These are phyloP conservation scores for Lodderomyces theae DNA, from an alignment of 1,139 yeast species.

Conservation along the genomic window DNA sequence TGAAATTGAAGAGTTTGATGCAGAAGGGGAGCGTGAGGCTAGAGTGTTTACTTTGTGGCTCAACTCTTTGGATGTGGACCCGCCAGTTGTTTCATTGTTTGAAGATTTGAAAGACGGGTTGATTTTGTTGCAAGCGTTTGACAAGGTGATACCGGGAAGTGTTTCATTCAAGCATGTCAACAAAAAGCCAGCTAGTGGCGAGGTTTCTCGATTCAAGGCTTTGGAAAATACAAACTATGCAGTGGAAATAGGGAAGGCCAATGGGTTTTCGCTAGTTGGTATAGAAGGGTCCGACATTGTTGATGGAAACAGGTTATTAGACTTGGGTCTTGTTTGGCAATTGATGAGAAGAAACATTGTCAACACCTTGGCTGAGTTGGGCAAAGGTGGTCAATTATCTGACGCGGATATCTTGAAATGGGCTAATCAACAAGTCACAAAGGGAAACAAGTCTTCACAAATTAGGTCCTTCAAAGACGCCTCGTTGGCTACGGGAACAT, in stretches of 20 bases:
- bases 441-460: constrained; percentile 51
- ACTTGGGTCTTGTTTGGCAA: constrained; percentile 98
- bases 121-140: constrained; percentile 85
- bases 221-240: constrained; percentile 95
- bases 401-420: constrained; percentile 87
- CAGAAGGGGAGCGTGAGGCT: constrained; percentile 99
- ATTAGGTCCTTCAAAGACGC: constrained; percentile 86
- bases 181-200: constrained; percentile 75
- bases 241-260: constrained; percentile 91
- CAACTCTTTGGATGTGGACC: constrained; percentile 93
- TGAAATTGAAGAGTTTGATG: constrained; percentile 93
- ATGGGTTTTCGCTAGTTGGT: constrained; percentile 90
- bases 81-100: constrained; percentile 85
- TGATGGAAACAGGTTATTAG: constrained; percentile 86
- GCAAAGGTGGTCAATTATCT: constrained; percentile 60
- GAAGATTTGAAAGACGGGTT: constrained; percentile 96
- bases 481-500: constrained; percentile 70
- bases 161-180: constrained; percentile 80
- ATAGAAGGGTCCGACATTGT: constrained; percentile 97
- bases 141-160: constrained; percentile 91
- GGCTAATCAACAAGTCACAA: constrained; percentile 89
- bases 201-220: constrained; percentile 87
- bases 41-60: constrained; percentile 97
- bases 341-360: constrained; percentile 95
- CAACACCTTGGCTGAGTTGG: constrained; percentile 70